Base-by-base conservation (phyloP, 2,329 filamentous ascomycete species). In the Talaromyces sp. region DNA sequence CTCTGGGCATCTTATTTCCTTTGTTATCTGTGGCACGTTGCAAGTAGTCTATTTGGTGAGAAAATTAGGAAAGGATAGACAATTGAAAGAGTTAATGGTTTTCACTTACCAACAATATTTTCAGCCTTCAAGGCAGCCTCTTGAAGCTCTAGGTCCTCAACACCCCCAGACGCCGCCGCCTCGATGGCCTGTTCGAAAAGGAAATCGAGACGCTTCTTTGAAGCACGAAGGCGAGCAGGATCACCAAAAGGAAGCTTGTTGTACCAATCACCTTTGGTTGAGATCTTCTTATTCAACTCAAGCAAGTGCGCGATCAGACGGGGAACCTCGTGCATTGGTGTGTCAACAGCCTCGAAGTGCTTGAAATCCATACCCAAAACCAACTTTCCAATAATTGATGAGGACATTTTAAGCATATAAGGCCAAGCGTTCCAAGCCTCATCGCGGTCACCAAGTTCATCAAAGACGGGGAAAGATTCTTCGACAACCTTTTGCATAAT, bases 201-300 rank as follows among this genome's bases (percentile, higher is more conserved):
- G 14, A 49, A 27, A 11, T 45, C 54, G 10, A 43, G 13, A 13
- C 14, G 22, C 27, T 45, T 57, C 5, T 52, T 52, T 1, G 49
- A 52, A n/a, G 49, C 49, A n/a, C 49, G 24, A 14, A 63, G 61
- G 35, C 61, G 61, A 13, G 54, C 33, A 3, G 61, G 61, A 50
- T 86, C 84, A 6, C 86, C 86, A 62, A 88, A 88, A 0, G 87
- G 87, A 33, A 89, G 69, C 8, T 76, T 73, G 1, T 75, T 75
- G 65, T 88, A 88, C 86, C 86, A 89, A 57, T 78, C 76, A 1
- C 85, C 85, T 70, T 81, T 80, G 0, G 82, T 80, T 0, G 84
- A 80, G 8, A 87, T 77, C 70, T 85, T 85, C 76, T 89, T 89
- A 73, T 87, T 89, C 13, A 89, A 73, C 33, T 79, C 76, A 2